A percentile compares a stretch with the other conserved stretches of the same genome.
These are phyloP conservation scores for Bjerkandera adusta DNA, from an alignment of 1,284 basidiomycete species.

Conservation along the genomic window DNA sequence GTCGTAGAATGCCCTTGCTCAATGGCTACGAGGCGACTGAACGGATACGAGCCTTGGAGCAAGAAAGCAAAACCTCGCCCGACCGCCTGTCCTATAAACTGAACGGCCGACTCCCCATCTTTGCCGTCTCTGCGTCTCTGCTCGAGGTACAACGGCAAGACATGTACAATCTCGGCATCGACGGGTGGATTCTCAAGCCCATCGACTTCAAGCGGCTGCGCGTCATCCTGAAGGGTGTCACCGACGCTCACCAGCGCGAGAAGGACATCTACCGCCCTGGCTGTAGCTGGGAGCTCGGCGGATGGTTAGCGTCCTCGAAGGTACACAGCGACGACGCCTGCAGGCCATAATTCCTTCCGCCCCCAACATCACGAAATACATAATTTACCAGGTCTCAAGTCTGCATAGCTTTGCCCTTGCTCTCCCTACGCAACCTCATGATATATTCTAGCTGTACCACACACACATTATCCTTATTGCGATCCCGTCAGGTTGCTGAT, in stretches of 20 bases:
- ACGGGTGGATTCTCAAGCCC: constrained; percentile 88
- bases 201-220: constrained; percentile 75
- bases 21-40: constrained; percentile 75
- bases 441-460: background rate
- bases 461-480: background rate
- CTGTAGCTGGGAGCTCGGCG: constrained; percentile 69
- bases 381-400: background rate
- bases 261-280: constrained; percentile 59
- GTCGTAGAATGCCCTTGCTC: constrained; percentile 75
- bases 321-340: background rate
- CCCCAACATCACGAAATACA: background rate
- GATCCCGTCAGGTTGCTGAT: too few species aligned
- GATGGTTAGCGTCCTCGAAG: constrained; percentile 48
- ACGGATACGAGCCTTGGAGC: constrained; percentile 65
- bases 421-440: background rate
- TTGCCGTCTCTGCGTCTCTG: constrained; percentile 82
- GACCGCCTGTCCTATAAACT: constrained; percentile 46
- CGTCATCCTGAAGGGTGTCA: constrained; percentile 59
- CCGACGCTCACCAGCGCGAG: constrained; percentile 49
- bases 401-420: constrained; percentile 14
- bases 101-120: constrained; percentile 77
- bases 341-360: background rate
- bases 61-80: constrained; percentile 15
- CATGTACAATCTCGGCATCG: constrained; percentile 63
- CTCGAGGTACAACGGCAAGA: constrained; percentile 61